Base-by-base conservation (phyloP, 2,329 filamentous ascomycete genomes). In the Neofusicoccum ribis region DNA sequence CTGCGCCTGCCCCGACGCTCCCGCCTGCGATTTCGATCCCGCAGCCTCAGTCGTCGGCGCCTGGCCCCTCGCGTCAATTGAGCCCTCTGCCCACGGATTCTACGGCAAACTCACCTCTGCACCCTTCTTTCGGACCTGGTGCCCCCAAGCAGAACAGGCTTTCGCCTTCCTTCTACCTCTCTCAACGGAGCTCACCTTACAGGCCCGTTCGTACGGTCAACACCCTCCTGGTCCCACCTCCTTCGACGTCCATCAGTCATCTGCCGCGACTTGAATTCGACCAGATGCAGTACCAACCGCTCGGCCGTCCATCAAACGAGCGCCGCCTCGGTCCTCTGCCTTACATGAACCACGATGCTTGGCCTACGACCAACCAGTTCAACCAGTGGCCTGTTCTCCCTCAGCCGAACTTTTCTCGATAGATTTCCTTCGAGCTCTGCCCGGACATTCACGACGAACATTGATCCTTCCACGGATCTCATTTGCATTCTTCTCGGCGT, bases 161-260 rank as follows among this genome's bases (percentile, higher is more conserved):
- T 68, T 98, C 95, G 37, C 94, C 94, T 0, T 93, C 91, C 11
- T 87, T 92, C 72, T 96, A 96, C 78, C 83, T 97, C 43, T 90
- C 91, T 72, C 92, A 97, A 75, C 87, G 95, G 65, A 89, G 91
- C 68, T 98, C 94, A 64, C 95, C 95, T 3, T 98, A 98, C 78
- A 91, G 92, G 68, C 94, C 94, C 1, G 90, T 97, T 44, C 90
- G 93, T 62, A 87, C 92, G 67, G 92, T 97, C 66, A 93, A 95
- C 70, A 96, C 92, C 0, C 85, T 98, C n/a, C 83, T 97, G 36
- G 92, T 95, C 66, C 93, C 93, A 37, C 92, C 93, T 6, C 91
- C 93, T 0, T 91, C 91, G 27, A 85, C 88, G 8, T 92, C 92
- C 7, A 85, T 96, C 68, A 89, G 94, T 56, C 79, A 81, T 54